These are phyloP conservation scores for Smittium mucronatum DNA, from an alignment of 371 early-diverging fungal genomes.

Conservation along the genomic window DNA sequence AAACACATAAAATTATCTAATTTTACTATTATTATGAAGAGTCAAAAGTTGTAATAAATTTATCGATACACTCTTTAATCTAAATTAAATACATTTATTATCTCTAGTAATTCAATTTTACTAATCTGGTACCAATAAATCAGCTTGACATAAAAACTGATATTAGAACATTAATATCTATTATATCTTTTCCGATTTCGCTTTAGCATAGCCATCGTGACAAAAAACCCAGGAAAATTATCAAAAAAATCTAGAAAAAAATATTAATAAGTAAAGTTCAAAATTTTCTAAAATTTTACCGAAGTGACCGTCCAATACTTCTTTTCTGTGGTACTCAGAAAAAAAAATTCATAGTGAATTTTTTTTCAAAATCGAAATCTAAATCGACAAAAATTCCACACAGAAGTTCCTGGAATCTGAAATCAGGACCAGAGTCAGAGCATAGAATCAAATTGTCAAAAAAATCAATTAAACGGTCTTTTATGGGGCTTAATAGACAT, in stretches of 20 bases:
- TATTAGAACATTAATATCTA: neutral
- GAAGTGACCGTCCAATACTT: constrained; percentile 1
- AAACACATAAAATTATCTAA: no score
- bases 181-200: neutral
- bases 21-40: no score
- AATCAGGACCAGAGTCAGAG: neutral
- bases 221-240: neutral
- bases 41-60: no score
- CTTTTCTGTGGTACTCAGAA: neutral
- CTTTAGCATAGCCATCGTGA: neutral
- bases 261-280: neutral
- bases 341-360: constrained; percentile 3
- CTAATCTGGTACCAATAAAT: no score
- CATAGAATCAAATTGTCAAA: neutral
- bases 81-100: no score
- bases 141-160: neutral
- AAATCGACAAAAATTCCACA: neutral
- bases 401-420: neutral
- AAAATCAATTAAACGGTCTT: neutral
- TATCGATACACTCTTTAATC: no score
- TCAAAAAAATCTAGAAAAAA: neutral
- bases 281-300: neutral
- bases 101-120: no score
- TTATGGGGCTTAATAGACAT: neutral
- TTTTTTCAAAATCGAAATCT: neutral